Evolutionary conservation across 1,284 basidiomycete species (phyloP).

Genomic region (Agaricales sp.): DNA sequence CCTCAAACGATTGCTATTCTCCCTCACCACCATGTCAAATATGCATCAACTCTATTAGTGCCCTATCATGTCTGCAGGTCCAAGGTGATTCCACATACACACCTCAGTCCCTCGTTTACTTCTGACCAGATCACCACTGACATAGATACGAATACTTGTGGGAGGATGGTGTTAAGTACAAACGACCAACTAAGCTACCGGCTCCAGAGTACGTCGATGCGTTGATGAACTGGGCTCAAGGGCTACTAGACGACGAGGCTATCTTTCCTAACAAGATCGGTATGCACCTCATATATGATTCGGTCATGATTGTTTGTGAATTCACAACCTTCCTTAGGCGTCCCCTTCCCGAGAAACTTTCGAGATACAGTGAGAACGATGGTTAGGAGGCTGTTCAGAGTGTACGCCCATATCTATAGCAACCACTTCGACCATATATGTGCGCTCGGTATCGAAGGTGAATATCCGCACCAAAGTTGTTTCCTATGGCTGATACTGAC

Average conservation of each 20-base stretch:
- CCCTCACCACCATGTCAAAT: constrained; percentile 1
- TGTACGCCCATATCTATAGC: constrained; percentile 99
- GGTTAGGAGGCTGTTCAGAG: constrained; percentile 86
- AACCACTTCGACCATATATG: constrained; percentile 99
- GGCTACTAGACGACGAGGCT: constrained; percentile 84
- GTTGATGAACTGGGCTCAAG: constrained; percentile 98
- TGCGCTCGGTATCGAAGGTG: constrained; percentile 95
- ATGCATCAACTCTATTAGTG: constrained; percentile 42
- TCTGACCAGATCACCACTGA: not conserved
- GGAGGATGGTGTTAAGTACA: constrained; percentile 92
- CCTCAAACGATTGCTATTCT: constrained; percentile 3
- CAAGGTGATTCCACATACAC: too few relatives aligned
- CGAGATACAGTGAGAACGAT: constrained; percentile 89
- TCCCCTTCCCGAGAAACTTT: constrained; percentile 90
- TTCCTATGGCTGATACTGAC: constrained; percentile 2
- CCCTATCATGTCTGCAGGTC: constrained; percentile 97
- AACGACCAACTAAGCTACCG: constrained; percentile 86
- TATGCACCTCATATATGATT: constrained; percentile 27
- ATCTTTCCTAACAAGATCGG: constrained; percentile 96
- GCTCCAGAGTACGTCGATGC: constrained; percentile 98
- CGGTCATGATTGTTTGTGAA: too few relatives aligned
- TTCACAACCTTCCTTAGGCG: constrained; percentile 37
- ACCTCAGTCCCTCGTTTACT: constrained; percentile 17
- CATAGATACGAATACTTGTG: constrained; percentile 93
- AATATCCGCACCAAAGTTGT: constrained; percentile 11